A percentile compares a stretch with the other conserved stretches of the same genome.
These are phyloP conservation scores for Tilletia horrida DNA, from an alignment of 1,284 basidiomycete species.

Conservation along the genomic window DNA sequence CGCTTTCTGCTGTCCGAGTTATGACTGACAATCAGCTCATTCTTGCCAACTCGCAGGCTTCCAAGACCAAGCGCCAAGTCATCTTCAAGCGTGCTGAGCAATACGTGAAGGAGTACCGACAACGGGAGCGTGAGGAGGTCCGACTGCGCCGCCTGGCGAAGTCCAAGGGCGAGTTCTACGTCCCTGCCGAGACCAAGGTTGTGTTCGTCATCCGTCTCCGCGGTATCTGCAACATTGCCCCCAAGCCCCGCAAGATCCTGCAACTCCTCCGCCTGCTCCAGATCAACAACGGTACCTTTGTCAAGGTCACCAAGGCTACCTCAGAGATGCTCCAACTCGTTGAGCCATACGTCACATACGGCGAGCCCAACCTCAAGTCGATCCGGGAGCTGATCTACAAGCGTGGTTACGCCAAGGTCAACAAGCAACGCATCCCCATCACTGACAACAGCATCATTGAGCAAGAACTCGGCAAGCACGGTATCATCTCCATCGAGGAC, in stretches of 20 bases:
- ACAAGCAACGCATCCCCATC: conserved; percentile 95
- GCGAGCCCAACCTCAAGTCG: conserved; percentile 92
- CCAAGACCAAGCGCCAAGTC: conserved; percentile 87
- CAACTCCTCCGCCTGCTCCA: conserved; percentile 97
- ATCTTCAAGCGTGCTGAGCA: conserved; percentile 99
- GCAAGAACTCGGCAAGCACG: conserved; percentile 82
- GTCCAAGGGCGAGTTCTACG: conserved; percentile 91
- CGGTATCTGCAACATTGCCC: conserved; percentile 99
- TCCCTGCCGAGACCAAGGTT: conserved; percentile 92
- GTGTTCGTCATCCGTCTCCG: conserved; percentile 88
- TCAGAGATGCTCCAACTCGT: conserved; percentile 96
- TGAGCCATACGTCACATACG: conserved; percentile 85
- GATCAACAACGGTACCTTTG: conserved; percentile 99
- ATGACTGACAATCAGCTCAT: background rate
- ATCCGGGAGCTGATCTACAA: conserved; percentile 99
- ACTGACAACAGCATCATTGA: conserved; percentile 93
- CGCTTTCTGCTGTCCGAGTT: background rate
- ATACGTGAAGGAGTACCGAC: conserved; percentile 94
- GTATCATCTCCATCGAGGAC: conserved; percentile 97
- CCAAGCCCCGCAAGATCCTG: conserved; percentile 98
- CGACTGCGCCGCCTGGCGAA: conserved; percentile 90
- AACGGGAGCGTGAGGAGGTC: conserved; percentile 93
- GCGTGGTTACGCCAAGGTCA: conserved; percentile 97
- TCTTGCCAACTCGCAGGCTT: conserved; percentile 63
- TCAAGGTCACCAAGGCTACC: conserved; percentile 92